A percentile compares a stretch with the other conserved stretches of the same genome.
phyloP scores from a whole-genome alignment of 129 eudicot species.

The Lactuca saligna region DNA sequence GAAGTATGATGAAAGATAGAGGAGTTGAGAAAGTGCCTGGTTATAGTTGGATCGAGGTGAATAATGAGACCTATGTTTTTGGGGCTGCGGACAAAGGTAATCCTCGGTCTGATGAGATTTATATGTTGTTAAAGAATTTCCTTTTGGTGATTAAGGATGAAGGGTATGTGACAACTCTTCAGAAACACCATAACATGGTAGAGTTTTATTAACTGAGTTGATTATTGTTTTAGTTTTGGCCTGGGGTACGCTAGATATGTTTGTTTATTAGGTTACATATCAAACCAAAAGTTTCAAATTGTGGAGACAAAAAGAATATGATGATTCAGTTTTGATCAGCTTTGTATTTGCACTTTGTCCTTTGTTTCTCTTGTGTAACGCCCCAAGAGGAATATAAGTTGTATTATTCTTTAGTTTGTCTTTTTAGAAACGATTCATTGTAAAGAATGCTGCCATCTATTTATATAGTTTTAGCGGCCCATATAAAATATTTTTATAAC shows the following conservation, averaged over 20 bases:
- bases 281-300: not conserved
- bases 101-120: slow-evolving; percentile 42
- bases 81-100: slow-evolving; percentile 61
- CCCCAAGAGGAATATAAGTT: not conserved
- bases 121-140: slow-evolving; percentile 41
- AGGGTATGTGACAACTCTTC: slow-evolving; percentile 36
- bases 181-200: slow-evolving; percentile 8
- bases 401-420: not conserved
- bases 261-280: not conserved
- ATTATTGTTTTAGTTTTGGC: not conserved
- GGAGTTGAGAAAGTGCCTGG: slow-evolving; percentile 72
- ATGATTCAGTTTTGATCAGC: not conserved
- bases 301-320: not conserved
- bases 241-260: not conserved
- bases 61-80: slow-evolving; percentile 48
- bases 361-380: not conserved
- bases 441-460: too few relatives aligned
- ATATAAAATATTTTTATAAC: too few relatives aligned
- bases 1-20: slow-evolving; percentile 65
- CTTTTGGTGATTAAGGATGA: slow-evolving; percentile 54
- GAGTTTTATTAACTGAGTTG: not conserved
- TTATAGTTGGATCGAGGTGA: slow-evolving; percentile 79
- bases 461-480: too few relatives aligned
- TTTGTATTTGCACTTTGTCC: not conserved
- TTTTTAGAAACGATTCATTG: not conserved